Base-by-base conservation (phyloP, 805 yeast genomes). In the Metschnikowia bowlesiae region DNA sequence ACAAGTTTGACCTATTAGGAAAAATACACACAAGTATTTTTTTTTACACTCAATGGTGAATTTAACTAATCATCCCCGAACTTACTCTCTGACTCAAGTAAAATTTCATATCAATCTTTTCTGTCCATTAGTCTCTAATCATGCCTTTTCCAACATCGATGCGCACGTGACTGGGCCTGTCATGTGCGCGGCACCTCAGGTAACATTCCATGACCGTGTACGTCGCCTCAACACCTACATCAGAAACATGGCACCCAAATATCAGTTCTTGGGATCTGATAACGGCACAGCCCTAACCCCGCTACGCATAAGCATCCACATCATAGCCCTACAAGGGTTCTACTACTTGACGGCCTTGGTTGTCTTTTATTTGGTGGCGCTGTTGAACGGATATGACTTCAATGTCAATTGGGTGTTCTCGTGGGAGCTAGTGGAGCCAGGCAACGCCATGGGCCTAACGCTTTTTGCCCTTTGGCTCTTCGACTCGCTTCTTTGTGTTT, bases 391-490 rank as follows among this genome's bases (percentile, higher is more conserved):
- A 0, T 80, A 84, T 59, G 79, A 78, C 22, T 84, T 89, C 68
- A 69, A 79, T 6, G 62, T 85, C 18, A 80, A 71, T 38, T 85
- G 94, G 85, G 72, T 91, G 10, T 87, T 91, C 58, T 83, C 89
- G 44, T 91, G 96, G 96, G 80, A 82, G 53, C 69, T 80, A 38
- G 79, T 92, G 1, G 77, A 87, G 4, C 73, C 84, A 52, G 87
- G 85, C 45, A 89, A 88, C 62, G 82, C 96, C 0, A 71, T 87
- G 63, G 98, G 98, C 1, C 71, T 90, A 63, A 82, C 87, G 0
- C 68, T 92, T 39, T 79, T 85, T 34, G 65, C 80, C 7, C 66
- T 91, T 50, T 92, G 98, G 98, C 71, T 92, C 13, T 66, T 89
- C 45, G 96, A 87, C 64, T 77, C 97, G 0, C 74, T 94, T 40